Evolutionary conservation across 2,329 filamentous ascomycete genomes (phyloP).

Genomic region (Epichloe amarillans): DNA sequence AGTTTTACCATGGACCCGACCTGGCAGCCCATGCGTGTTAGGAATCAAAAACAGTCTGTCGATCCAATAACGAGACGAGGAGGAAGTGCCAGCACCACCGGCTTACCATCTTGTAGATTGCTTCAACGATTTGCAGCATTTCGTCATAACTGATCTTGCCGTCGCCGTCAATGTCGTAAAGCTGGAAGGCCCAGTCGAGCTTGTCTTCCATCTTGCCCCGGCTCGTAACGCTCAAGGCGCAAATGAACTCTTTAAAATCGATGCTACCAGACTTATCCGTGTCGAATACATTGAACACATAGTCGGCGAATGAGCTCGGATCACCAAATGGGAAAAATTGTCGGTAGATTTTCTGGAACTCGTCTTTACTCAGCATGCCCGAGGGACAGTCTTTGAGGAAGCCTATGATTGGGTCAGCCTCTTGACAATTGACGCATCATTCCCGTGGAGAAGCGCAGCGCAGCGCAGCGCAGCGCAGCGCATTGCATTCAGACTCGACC

Average conservation of each 20-base stretch:
- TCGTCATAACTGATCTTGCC: slow-evolving; percentile 98
- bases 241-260: slow-evolving; percentile 99
- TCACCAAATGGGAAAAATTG: slow-evolving; percentile 99
- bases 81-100: neutral
- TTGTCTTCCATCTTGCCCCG: slow-evolving; percentile 99
- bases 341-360: slow-evolving; percentile 99
- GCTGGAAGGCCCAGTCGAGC: slow-evolving; percentile 96
- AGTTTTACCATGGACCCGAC: slow-evolving; percentile 99
- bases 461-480: no score
- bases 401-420: slow-evolving; percentile 38
- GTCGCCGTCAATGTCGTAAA: slow-evolving; percentile 98
- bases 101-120: slow-evolving; percentile 97
- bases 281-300: slow-evolving; percentile 98
- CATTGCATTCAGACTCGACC: no score
- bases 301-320: slow-evolving; percentile 93
- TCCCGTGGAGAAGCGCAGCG: no score
- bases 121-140: slow-evolving; percentile 97
- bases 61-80: neutral
- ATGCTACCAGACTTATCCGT: slow-evolving; percentile 94
- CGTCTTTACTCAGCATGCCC: slow-evolving; percentile 92
- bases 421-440: neutral
- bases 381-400: slow-evolving; percentile 98
- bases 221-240: slow-evolving; percentile 90
- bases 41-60: neutral
- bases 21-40: slow-evolving; percentile 29